A percentile compares a stretch with the other conserved stretches of the same genome.
phyloP scores from a whole-genome alignment of 2,329 filamentous ascomycete species.

The Fusarium sambucinum region DNA sequence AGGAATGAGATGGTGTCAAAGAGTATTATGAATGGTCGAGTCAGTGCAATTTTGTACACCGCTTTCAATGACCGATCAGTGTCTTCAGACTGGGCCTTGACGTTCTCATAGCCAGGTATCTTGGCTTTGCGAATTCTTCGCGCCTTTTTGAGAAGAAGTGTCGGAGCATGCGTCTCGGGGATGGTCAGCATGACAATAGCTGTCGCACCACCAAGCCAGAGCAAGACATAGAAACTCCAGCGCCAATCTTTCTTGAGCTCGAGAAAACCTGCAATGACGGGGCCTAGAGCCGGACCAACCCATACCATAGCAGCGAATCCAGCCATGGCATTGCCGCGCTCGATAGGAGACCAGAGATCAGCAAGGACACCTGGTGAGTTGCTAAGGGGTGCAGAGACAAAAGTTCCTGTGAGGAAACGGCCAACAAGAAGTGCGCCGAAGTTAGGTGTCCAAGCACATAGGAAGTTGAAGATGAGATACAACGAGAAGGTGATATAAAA shows the following conservation, averaged over 20 bases:
- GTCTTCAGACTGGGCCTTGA: slow-evolving; percentile 29
- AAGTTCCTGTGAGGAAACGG: slow-evolving; percentile 80
- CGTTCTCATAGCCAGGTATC: slow-evolving; percentile 31
- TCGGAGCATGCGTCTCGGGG: slow-evolving; percentile 85
- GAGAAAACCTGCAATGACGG: slow-evolving; percentile 75
- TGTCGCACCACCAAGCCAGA: slow-evolving; percentile 84
- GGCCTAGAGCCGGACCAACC: slow-evolving; percentile 68
- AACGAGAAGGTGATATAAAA: slow-evolving; percentile 66
- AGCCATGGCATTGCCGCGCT: slow-evolving; percentile 85
- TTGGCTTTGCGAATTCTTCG: slow-evolving; percentile 35
- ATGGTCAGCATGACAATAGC: slow-evolving; percentile 83
- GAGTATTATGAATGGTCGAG: slow-evolving; percentile 74
- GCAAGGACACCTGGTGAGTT: slow-evolving; percentile 82
- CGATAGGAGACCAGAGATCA: slow-evolving; percentile 81
- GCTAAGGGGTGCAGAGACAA: slow-evolving; percentile 84
- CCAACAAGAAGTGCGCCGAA: slow-evolving; percentile 80
- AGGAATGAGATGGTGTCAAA: slow-evolving; percentile 87
- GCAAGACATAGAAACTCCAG: slow-evolving; percentile 31
- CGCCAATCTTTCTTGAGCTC: slow-evolving; percentile 76
- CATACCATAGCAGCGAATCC: slow-evolving; percentile 83
- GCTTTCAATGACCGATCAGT: slow-evolving; percentile 16
- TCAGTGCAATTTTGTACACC: slow-evolving; percentile 77
- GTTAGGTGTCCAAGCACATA: slow-evolving; percentile 78
- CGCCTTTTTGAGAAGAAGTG: slow-evolving; percentile 64
- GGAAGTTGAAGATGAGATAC: slow-evolving; percentile 80